phyloP scores from a whole-genome alignment of 2,329 filamentous ascomycete species.

The Alternaria conjuncta region DNA sequence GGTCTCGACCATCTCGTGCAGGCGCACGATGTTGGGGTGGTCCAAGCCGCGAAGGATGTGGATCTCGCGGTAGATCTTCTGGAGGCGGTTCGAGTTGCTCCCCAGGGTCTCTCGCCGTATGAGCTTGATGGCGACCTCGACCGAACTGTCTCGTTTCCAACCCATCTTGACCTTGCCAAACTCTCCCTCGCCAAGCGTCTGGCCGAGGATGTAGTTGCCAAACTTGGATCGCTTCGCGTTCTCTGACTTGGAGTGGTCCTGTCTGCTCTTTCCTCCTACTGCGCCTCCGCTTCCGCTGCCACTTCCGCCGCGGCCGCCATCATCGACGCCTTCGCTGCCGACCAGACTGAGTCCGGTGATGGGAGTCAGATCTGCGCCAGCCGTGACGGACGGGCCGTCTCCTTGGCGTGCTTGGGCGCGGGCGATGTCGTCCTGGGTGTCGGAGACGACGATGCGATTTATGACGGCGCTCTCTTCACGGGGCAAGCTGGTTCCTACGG shows the following conservation, averaged over 20 bases:
- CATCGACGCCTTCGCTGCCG: conserved; percentile 58
- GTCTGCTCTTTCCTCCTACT: conserved; percentile 56
- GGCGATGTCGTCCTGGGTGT: conserved; percentile 74
- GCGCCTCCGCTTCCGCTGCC: conserved; percentile 47
- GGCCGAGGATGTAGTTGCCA: conserved; percentile 92
- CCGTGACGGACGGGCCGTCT: conserved; percentile 59
- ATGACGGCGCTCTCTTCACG: conserved; percentile 82
- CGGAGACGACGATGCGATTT: conserved; percentile 76
- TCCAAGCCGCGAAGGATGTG: conserved; percentile 85
- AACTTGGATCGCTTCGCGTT: conserved; percentile 82
- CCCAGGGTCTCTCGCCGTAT: conserved; percentile 92
- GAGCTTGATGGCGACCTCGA: conserved; percentile 95
- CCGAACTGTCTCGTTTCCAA: conserved; percentile 94
- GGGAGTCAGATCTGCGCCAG: conserved; percentile 54
- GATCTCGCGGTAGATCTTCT: conserved; percentile 98
- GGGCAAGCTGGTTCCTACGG: conserved; percentile 61
- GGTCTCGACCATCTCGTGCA: conserved; percentile 99
- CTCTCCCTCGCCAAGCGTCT: conserved; percentile 95
- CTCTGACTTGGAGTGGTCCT: conserved; percentile 62
- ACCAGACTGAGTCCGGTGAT: conserved; percentile 58
- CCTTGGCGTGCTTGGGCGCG: conserved; percentile 73
- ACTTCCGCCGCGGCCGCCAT: conserved; percentile 50
- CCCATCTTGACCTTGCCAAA: conserved; percentile 99
- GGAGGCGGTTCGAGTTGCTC: conserved; percentile 83
- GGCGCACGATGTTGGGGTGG: conserved; percentile 94